Evolutionary conservation across 305 asterid genomes (phyloP).

Genomic region (Fraxinus xanthoxyloides): DNA sequence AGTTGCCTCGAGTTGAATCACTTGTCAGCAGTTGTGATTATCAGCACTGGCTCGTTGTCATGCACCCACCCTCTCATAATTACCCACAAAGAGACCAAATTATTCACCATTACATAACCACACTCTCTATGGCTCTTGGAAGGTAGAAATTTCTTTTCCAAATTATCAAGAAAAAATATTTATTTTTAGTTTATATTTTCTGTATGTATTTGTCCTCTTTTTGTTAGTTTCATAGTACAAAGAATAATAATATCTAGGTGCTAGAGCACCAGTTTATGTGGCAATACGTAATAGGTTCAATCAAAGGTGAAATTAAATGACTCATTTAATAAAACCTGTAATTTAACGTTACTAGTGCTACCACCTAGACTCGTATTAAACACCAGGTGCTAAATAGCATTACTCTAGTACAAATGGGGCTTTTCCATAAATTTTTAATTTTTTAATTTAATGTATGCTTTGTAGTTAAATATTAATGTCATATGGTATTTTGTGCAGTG

Average conservation of each 20-base stretch:
- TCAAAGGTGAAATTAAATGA: neutral
- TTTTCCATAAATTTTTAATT: neutral
- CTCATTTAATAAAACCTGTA: neutral
- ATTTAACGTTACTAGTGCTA: neutral
- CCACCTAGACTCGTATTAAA: neutral
- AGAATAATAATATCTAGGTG: neutral
- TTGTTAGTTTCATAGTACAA: neutral
- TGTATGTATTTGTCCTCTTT: neutral
- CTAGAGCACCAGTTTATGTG: neutral
- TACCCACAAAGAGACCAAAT: conserved; percentile 44
- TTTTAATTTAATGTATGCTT: neutral
- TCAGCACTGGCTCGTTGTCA: conserved; percentile 53
- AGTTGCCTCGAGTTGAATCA: conserved; percentile 31
- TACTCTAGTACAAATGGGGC: neutral
- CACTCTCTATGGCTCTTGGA: conserved; percentile 39
- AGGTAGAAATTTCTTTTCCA: conserved; percentile 22
- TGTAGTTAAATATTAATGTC: neutral
- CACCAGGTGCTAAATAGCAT: neutral
- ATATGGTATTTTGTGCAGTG: conserved; percentile 29
- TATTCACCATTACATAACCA: conserved; percentile 29
- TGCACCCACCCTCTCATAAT: conserved; percentile 32
- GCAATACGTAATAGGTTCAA: neutral
- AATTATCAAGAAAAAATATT: neutral
- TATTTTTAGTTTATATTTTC: neutral
- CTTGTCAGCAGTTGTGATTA: conserved; percentile 43